Evolutionary conservation across 352 stramenopile genomes (phyloP).

Genomic region (Phytopythium helicoides): DNA sequence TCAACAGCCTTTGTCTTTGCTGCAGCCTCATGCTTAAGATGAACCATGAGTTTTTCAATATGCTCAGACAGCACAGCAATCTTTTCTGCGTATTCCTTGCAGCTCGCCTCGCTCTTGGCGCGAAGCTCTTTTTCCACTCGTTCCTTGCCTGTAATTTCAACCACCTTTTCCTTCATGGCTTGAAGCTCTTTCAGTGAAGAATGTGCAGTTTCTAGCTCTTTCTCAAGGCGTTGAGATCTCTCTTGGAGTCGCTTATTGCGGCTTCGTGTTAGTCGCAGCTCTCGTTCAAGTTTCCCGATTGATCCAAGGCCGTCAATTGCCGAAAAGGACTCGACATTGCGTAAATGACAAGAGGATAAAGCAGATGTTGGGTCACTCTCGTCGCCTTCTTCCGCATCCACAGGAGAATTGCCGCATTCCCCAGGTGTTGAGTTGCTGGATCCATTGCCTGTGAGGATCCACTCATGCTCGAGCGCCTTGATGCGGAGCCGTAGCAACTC

Average conservation of each 20-base stretch:
- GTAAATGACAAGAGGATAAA: slow-evolving; percentile 29
- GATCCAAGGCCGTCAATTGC: slow-evolving; percentile 57
- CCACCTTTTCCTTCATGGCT: slow-evolving; percentile 67
- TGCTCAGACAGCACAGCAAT: slow-evolving; percentile 92
- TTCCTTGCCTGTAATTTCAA: slow-evolving; percentile 77
- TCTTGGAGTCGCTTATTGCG: slow-evolving; percentile 70
- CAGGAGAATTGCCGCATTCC: slow-evolving; percentile 3
- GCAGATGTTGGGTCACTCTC: slow-evolving; percentile 8
- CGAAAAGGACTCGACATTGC: slow-evolving; percentile 63
- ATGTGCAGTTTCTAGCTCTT: slow-evolving; percentile 48
- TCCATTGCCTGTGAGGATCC: slow-evolving; percentile 33
- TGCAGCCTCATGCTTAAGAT: slow-evolving; percentile 94
- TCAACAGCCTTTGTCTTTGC: slow-evolving; percentile 90
- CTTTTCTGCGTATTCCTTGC: slow-evolving; percentile 78
- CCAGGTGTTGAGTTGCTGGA: slow-evolving; percentile 1
- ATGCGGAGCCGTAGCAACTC: slow-evolving; percentile 72
- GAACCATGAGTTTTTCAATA: slow-evolving; percentile 97
- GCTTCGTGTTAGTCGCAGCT: slow-evolving; percentile 64
- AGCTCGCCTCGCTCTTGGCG: slow-evolving; percentile 53
- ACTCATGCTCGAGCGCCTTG: slow-evolving; percentile 62
- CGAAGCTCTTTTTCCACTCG: slow-evolving; percentile 88
- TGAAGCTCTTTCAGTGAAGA: slow-evolving; percentile 55
- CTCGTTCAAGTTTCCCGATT: slow-evolving; percentile 59
- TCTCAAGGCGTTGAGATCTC: slow-evolving; percentile 44
- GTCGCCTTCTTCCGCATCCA: slow-evolving; percentile 2